Evolutionary conservation across 495 filamentous ascomycete species (phyloP).

Genomic region (Glonium stellatum): DNA sequence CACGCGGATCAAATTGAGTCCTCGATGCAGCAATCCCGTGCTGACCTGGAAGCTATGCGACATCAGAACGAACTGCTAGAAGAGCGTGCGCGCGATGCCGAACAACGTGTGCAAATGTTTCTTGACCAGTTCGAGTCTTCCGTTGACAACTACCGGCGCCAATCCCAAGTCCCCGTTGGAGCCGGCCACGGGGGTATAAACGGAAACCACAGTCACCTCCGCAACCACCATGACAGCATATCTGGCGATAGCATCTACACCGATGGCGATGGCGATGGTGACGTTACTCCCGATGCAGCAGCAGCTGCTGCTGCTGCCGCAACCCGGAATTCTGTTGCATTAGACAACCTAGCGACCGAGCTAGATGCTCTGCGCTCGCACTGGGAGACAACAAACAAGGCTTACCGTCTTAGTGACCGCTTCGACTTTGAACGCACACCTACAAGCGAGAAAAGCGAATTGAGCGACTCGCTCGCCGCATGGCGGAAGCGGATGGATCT

Average conservation of each 20-base stretch:
- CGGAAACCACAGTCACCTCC: slow-evolving; percentile 25
- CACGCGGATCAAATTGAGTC: slow-evolving; percentile 43
- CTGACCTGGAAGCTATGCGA: slow-evolving; percentile 73
- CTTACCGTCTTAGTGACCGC: slow-evolving; percentile 75
- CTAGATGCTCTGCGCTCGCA: slow-evolving; percentile 80
- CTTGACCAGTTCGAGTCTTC: slow-evolving; percentile 89
- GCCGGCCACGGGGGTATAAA: slow-evolving; percentile 31
- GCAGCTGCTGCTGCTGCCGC: slow-evolving; percentile 33
- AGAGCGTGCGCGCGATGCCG: slow-evolving; percentile 75
- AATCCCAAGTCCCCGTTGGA: slow-evolving; percentile 47
- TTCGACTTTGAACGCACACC: slow-evolving; percentile 76
- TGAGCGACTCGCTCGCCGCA: slow-evolving; percentile 26
- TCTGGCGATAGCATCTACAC: slow-evolving; percentile 26
- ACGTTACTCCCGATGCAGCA: slow-evolving; percentile 18
- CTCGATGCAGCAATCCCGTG: slow-evolving; percentile 37
- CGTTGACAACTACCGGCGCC: slow-evolving; percentile 90
- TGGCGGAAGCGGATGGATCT: slow-evolving; percentile 32
- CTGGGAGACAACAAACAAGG: slow-evolving; percentile 94
- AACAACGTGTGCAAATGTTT: slow-evolving; percentile 84
- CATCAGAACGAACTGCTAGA: slow-evolving; percentile 74
- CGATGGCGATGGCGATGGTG: slow-evolving; percentile 17
- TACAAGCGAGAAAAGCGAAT: slow-evolving; percentile 34
- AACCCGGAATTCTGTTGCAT: slow-evolving; percentile 71
- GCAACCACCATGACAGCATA: slow-evolving; percentile 23
- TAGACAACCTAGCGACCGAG: slow-evolving; percentile 87